Percentiles rank a stretch among this genome's conserved stretches.
These are phyloP conservation scores for Pestalotiopsis sp. DNA, from an alignment of 2,329 filamentous ascomycete species.

Conservation along the genomic window DNA sequence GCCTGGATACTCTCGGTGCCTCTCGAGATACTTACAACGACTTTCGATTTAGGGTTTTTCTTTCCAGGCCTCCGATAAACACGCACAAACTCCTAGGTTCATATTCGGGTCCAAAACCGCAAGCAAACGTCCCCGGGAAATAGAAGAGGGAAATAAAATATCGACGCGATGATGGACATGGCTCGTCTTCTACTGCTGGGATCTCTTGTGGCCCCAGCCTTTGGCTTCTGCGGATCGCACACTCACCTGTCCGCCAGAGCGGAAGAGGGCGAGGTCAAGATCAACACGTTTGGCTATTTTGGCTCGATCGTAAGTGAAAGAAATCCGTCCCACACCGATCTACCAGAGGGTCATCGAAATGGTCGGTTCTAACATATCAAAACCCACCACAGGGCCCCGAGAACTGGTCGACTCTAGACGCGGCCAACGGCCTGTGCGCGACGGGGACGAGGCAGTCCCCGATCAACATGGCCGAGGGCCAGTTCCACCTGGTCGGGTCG, in stretches of 20 bases:
- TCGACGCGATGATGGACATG: constrained; percentile 21
- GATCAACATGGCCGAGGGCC: constrained; percentile 51
- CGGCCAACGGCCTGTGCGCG: constrained; percentile 50
- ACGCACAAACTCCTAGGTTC: no score
- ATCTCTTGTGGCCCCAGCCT: constrained; percentile 26
- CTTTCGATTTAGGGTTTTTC: background rate
- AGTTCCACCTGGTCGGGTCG: constrained; percentile 34
- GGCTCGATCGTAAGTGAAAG: constrained; percentile 19
- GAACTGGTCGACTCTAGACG: constrained; percentile 36
- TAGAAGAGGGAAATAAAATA: background rate
- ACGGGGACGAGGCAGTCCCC: constrained; percentile 58
- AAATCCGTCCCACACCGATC: no score
- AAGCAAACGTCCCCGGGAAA: background rate
- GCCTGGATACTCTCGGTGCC: background rate
- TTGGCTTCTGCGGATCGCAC: constrained; percentile 31
- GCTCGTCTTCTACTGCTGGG: constrained; percentile 24
- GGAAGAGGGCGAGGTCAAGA: constrained; percentile 29
- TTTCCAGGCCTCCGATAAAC: background rate
- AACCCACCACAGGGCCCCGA: constrained; percentile 27
- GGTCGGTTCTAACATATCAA: background rate
- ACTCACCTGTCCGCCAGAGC: constrained; percentile 29
- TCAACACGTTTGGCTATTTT: constrained; percentile 35
- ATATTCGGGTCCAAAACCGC: background rate
- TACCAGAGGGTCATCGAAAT: no score
- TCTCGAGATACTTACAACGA: background rate